Conservation (phyloP, 1,284 basidiomycete genomes). For the Cutaneotrichosporon daszewskae region DNA sequence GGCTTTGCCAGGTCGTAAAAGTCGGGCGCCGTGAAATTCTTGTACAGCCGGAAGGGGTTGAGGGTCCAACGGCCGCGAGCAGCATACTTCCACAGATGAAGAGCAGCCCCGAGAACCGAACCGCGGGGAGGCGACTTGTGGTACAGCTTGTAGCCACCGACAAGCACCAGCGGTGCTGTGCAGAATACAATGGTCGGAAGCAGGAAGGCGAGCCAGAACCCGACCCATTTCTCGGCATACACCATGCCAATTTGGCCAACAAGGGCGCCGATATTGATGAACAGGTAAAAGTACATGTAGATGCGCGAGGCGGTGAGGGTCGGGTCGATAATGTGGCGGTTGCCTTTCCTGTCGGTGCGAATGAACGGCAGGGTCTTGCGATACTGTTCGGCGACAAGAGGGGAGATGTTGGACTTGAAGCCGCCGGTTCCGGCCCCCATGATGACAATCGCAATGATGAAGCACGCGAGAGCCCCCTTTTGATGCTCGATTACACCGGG, state of each 20-base stretch:
- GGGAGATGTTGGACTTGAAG: conserved; percentile 44
- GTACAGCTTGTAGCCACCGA: conserved; percentile 10
- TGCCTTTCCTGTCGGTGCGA: conserved; percentile 31
- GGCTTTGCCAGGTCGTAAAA: conserved; percentile 51
- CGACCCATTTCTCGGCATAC: conserved; percentile 42
- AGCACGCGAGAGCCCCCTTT: conserved; percentile 20
- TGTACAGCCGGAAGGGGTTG: background rate
- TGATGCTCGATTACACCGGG: conserved; percentile 34
- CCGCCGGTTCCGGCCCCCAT: conserved; percentile 41
- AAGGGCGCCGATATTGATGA: conserved; percentile 46
- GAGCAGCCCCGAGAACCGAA: conserved; percentile 48
- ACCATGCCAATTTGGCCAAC: conserved; percentile 37
- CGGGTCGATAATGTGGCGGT: conserved; percentile 46
- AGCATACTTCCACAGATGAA: conserved; percentile 30
- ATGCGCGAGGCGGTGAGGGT: conserved; percentile 32
- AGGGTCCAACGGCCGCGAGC: conserved; percentile 5
- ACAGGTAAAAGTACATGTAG: conserved; percentile 41
- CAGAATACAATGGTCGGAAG: conserved; percentile 51
- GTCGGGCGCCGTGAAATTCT: conserved; percentile 28
- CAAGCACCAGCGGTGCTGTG: conserved; percentile 37
- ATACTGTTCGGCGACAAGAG: conserved; percentile 46
- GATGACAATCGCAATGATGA: conserved; percentile 45
- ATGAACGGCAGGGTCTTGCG: conserved; percentile 38
- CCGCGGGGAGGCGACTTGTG: conserved; percentile 49
- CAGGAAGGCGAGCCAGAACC: conserved; percentile 50